Conservation (phyloP, 441 rosid species). For the Erodium texanum region DNA sequence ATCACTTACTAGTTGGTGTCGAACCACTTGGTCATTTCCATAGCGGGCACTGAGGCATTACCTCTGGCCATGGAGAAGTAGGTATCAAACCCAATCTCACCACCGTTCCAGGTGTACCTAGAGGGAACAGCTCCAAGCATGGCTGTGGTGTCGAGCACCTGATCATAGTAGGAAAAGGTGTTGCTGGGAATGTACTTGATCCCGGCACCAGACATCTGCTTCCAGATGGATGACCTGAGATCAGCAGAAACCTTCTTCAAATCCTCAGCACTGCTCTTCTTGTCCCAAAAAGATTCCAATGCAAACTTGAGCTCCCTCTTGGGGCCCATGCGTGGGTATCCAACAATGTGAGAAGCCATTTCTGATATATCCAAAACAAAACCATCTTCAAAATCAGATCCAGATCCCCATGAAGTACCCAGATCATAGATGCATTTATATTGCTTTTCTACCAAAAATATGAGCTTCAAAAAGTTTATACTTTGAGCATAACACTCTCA, state of each 20-base stretch:
- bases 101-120: constrained; percentile 65
- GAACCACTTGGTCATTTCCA: constrained; percentile 99
- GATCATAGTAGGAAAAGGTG: constrained; percentile 85
- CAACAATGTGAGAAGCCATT: constrained; percentile 96
- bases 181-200: constrained; percentile 93
- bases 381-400: background rate
- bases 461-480: background rate
- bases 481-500: background rate
- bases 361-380: constrained; percentile 23
- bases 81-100: constrained; percentile 71
- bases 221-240: constrained; percentile 86
- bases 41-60: constrained; percentile 84
- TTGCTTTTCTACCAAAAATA: background rate
- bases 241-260: constrained; percentile 76
- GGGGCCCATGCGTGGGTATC: constrained; percentile 99
- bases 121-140: constrained; percentile 95
- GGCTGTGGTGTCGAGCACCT: constrained; percentile 82
- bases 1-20: constrained; percentile 97
- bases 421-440: background rate
- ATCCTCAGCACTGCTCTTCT: constrained; percentile 81
- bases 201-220: constrained; percentile 78
- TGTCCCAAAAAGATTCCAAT: constrained; percentile 98
- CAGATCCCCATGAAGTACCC: background rate
- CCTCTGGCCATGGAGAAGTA: constrained; percentile 99
- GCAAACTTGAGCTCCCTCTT: constrained; percentile 98